Conservation (phyloP, 2,329 filamentous ascomycete species). For the Mycosphaerella sp. region DNA sequence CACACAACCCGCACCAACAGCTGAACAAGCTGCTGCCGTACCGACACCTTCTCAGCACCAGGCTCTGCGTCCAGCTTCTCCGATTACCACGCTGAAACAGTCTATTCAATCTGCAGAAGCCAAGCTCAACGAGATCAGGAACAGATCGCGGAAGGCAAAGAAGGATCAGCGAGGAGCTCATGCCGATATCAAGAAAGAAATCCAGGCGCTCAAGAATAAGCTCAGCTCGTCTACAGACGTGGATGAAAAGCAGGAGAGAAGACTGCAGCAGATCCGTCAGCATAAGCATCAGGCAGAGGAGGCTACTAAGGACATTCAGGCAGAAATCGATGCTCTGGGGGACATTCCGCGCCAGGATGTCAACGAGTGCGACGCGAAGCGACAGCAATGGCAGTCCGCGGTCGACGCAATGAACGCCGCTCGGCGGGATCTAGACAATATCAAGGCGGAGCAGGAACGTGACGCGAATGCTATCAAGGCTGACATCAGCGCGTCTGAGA, state of each 20-base stretch:
- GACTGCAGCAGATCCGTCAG: constrained; percentile 67
- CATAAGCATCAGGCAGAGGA: constrained; percentile 66
- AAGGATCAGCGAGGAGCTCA: constrained; percentile 69
- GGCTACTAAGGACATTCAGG: constrained; percentile 51
- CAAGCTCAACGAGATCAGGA: constrained; percentile 63
- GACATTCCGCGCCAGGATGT: constrained; percentile 58
- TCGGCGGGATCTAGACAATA: constrained; percentile 54
- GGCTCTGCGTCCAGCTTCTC: constrained; percentile 66
- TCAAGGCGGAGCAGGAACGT: constrained; percentile 57
- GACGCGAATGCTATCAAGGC: constrained; percentile 58
- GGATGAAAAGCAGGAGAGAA: constrained; percentile 70
- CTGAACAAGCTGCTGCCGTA: constrained; percentile 49
- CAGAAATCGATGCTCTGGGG: constrained; percentile 59
- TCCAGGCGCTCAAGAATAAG: constrained; percentile 61
- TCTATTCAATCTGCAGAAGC: constrained; percentile 67
- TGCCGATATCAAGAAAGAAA: constrained; percentile 64
- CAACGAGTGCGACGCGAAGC: constrained; percentile 51
- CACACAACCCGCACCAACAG: constrained; percentile 55
- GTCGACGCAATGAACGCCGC: constrained; percentile 46
- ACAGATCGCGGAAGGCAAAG: constrained; percentile 61
- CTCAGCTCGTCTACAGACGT: constrained; percentile 62
- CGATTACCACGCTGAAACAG: constrained; percentile 67
- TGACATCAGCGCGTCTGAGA: constrained; percentile 57
- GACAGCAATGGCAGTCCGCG: constrained; percentile 53
- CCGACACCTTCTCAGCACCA: constrained; percentile 55